Conservation (phyloP, 768 basidiomycete genomes). For the Collybia sordida region DNA sequence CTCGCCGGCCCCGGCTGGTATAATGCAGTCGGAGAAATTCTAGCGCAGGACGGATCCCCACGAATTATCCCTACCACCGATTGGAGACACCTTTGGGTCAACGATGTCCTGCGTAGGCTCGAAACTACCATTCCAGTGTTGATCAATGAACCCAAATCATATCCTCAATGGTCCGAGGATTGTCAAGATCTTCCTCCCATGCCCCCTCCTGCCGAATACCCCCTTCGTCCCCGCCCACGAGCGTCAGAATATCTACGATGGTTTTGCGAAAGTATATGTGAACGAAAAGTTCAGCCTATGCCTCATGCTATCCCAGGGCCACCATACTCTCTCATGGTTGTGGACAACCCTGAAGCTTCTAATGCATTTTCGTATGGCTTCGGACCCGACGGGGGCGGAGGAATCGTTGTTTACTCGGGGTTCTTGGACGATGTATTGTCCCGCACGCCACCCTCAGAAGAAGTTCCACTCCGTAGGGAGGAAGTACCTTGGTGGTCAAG, state of each 20-base stretch:
- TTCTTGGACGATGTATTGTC: conserved; percentile 86
- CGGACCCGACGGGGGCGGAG: conserved; percentile 87
- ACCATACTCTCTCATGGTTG: conserved; percentile 87
- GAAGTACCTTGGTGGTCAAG: conserved; percentile 44
- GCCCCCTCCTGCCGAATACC: conserved; percentile 81
- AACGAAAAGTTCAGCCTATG: conserved; percentile 38
- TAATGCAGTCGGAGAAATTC: conserved; percentile 74
- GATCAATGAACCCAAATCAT: conserved; percentile 54
- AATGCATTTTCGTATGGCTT: conserved; percentile 98
- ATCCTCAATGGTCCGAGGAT: conserved; percentile 54
- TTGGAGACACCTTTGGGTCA: conserved; percentile 92
- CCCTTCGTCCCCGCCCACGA: conserved; percentile 81
- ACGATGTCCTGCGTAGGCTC: conserved; percentile 71
- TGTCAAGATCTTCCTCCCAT: conserved; percentile 53
- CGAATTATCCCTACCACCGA: conserved; percentile 70
- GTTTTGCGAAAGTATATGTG: conserved; percentile 49
- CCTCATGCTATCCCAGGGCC: conserved; percentile 72
- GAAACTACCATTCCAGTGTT: conserved; percentile 74
- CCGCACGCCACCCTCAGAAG: conserved; percentile 32
- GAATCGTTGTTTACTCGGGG: conserved; percentile 93
- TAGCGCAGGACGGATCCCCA: conserved; percentile 62
- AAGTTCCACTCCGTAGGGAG: conserved; percentile 15
- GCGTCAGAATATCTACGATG: conserved; percentile 69
- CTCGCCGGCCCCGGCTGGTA: conserved; percentile 88
- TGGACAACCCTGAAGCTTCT: conserved; percentile 77